phyloP scores from a whole-genome alignment of 768 basidiomycete species.

The Pseudohyphozyma bogoriensis region DNA sequence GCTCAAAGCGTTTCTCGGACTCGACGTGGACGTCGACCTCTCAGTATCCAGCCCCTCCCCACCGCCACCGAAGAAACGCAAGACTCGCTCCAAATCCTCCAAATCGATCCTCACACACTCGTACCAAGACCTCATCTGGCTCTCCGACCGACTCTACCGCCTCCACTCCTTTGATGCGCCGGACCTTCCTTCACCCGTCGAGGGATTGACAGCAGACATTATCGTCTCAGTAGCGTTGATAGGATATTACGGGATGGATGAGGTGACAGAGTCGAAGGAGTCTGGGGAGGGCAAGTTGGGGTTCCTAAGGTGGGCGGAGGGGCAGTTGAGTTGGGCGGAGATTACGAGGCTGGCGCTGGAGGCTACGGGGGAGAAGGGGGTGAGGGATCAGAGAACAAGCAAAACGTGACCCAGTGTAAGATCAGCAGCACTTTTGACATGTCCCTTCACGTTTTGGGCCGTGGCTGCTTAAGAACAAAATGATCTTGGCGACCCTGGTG shows the following conservation, averaged over 20 bases:
- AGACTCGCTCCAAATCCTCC: background rate
- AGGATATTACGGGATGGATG: background rate
- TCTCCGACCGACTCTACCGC: conserved; percentile 19
- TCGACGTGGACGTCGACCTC: background rate
- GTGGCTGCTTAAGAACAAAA: no score
- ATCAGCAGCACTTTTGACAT: no score
- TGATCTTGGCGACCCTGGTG: no score
- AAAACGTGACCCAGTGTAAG: no score
- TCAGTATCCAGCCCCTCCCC: background rate
- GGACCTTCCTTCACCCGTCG: conserved; percentile 8
- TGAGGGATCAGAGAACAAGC: background rate
- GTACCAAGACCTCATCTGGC: conserved; percentile 15
- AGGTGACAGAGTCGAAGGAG: background rate
- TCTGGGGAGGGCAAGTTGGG: background rate
- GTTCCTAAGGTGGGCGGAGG: conserved; percentile 13
- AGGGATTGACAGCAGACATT: conserved; percentile 32
- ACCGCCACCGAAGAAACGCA: no score
- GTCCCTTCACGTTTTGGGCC: no score
- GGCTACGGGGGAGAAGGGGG: conserved; percentile 1
- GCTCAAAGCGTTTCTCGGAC: conserved; percentile 4
- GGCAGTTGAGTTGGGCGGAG: conserved; percentile 22
- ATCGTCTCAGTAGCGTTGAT: conserved; percentile 10
- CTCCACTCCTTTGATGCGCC: conserved; percentile 23
- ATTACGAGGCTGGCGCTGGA: conserved; percentile 12
- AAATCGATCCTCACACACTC: background rate